Evolutionary conservation across 306 rosid species (phyloP), one percentile per base, ranked within the genome.

Genomic region (Comarum palustre): DNA sequence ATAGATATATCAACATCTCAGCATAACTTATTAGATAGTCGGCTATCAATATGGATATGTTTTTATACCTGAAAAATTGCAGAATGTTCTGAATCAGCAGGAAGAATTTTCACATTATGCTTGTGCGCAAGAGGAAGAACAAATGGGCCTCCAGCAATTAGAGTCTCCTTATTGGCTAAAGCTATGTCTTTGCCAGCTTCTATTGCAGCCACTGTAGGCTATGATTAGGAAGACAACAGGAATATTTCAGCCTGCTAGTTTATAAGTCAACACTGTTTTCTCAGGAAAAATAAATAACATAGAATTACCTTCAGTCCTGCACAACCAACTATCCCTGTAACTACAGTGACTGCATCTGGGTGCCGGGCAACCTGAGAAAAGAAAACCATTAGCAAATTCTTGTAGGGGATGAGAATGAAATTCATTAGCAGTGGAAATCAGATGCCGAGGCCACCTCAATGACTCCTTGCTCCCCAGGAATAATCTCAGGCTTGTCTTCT

Each of bases 161-260:
- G 78, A 63, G 99, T 94, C 85, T 94, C 99, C 83, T 94, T 94
- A 77, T 94, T 94, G 75, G 99, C 99, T 82, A 94, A 86, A 71
- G 99, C 99, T 84, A 94, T 94, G 90, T 94, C 95, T 84, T 94
- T 94, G 78, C 99, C 99, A 32, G 97, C 99, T 85, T 94, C 95
- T 45, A 94, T 94, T 10, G 99, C 99, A 68, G 99, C 99, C 70
- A 94, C 99, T 41, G 99, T 94, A 69, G 99, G 99, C 99, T 94
- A 85, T 68, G 62, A 79, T 47, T 32, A 57, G 73, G 76, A 73
- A 80, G 77, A 65, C 39, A 80, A 79, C 71, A 74, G 63, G 57
- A 47, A 48, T 46, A 46, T 55, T 79, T 86, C 85, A 85, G 83
- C 54, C 78, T 74, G 72, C 65, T 75, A 68, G 54, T 50, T 19